These are phyloP conservation scores for Dothideomycetes sp. DNA, from an alignment of 2,329 filamentous ascomycete genomes.

Conservation along the genomic window DNA sequence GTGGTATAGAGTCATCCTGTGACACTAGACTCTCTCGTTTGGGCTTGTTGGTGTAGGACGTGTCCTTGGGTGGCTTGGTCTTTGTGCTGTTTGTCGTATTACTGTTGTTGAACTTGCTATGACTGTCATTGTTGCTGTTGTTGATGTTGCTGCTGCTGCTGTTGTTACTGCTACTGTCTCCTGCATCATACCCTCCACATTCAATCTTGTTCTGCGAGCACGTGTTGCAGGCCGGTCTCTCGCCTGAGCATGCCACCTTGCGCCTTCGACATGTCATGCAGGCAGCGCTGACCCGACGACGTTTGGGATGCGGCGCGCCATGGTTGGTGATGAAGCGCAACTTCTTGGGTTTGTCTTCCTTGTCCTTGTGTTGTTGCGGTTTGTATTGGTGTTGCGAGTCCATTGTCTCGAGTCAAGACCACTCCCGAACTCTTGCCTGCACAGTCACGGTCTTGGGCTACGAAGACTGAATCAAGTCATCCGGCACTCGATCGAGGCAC, in stretches of 20 bases:
- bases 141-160: background rate
- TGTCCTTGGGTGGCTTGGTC: too few relatives aligned
- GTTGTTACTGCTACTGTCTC: slow-evolving; percentile 10
- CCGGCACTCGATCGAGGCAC: too few relatives aligned
- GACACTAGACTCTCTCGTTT: too few relatives aligned
- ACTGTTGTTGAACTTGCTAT: too few relatives aligned
- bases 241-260: slow-evolving; percentile 38
- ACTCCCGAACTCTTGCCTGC: too few relatives aligned
- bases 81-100: too few relatives aligned
- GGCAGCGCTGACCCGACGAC: slow-evolving; percentile 67
- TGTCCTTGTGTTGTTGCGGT: slow-evolving; percentile 5
- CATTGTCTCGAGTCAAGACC: background rate
- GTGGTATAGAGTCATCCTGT: too few relatives aligned
- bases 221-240: slow-evolving; percentile 32
- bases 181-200: slow-evolving; percentile 35
- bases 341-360: slow-evolving; percentile 10
- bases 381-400: background rate
- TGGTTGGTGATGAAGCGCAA: slow-evolving; percentile 69
- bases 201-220: slow-evolving; percentile 37
- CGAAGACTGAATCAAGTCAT: too few relatives aligned
- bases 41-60: too few relatives aligned
- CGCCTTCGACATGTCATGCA: slow-evolving; percentile 38
- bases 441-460: too few relatives aligned
- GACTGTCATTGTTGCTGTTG: background rate
- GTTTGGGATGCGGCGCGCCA: slow-evolving; percentile 68